Evolutionary conservation across 2,329 filamentous ascomycete genomes (phyloP), one percentile per base, ranked within the genome.

Genomic region (Chaetomium sp.): DNA sequence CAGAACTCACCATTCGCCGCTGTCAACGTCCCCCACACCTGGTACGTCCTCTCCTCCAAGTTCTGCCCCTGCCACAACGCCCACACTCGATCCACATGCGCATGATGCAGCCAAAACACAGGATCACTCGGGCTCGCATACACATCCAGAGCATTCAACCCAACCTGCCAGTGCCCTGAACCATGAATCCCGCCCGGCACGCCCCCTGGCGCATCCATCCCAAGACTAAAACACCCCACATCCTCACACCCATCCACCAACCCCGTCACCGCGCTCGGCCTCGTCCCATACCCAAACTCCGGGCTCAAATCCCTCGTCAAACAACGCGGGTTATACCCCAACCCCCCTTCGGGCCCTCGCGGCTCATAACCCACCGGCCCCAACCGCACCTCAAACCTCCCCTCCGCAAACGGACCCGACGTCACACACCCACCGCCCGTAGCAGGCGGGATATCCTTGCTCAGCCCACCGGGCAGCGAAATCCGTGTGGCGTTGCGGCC

Each of bases 271-370:
- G 54, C 56, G 0, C 33, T 50, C 14, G 61, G 61, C 12, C 57
- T 12, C n/a, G 51, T 49, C 9, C 27, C 9, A 19, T 6, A 32
- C 36, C 49, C 54, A 4, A 51, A 53, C 7, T 12, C 4, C 10
- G 50, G 55, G 11, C 49, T 61, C 9, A 63, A 41, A 32, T 63
- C 61, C 3, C 61, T 37, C 19, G 40, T 52, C 49, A 61, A n/a
- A 33, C 61, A 63, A 3, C 61, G 55, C 14, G 61, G 61, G 53
- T 63, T 62, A 37, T 55, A 63, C 3, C 60, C 61, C 32, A 49
- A 2, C 44, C 61, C 61, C 14, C 53, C 57, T 0, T 56, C 34
- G 1, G 59, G 60, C 0, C 60, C 61, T 32, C 19, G 7, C 1
- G 55, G 55, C 9, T 49, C 32, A 38, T 48, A 52, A 3, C 52